Percentiles rank a stretch among this genome's conserved stretches.
Conservation (phyloP, 176 grass and related monocot species). For the Oryza brachyantha region DNA sequence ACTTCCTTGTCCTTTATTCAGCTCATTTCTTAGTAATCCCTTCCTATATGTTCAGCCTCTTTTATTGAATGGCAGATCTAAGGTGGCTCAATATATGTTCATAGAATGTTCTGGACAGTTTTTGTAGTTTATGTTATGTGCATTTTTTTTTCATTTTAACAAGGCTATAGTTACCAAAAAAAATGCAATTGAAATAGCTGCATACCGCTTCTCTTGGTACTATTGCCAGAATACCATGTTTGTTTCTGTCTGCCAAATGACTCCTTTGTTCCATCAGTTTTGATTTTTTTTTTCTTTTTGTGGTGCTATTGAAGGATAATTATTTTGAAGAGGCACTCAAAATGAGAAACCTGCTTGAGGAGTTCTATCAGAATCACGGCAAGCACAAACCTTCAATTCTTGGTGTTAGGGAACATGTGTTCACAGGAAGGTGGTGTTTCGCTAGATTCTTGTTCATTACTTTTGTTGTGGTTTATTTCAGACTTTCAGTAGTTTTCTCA, state of each 20-base stretch:
- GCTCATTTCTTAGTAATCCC: background rate
- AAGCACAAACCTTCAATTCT: constrained; percentile 78
- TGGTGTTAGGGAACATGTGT: constrained; percentile 94
- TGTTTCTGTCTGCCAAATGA: background rate
- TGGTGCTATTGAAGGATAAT: constrained; percentile 66
- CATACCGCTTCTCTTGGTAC: background rate
- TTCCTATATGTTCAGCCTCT: background rate
- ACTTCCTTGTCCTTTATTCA: background rate
- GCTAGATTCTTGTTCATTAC: background rate
- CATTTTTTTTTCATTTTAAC: background rate
- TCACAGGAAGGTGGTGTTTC: constrained; percentile 79
- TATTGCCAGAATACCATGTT: background rate
- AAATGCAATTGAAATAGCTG: background rate
- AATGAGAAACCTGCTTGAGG: constrained; percentile 97
- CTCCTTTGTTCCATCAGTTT: background rate
- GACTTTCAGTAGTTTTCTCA: constrained; percentile 12
- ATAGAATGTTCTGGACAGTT: background rate
- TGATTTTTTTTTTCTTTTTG: constrained; percentile 19
- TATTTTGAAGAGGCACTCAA: constrained; percentile 97
- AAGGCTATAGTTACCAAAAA: background rate
- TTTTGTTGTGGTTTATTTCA: background rate
- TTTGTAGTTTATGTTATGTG: background rate
- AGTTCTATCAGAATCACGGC: constrained; percentile 66
- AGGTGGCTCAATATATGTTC: background rate
- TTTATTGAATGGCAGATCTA: background rate